Conservation (phyloP, 768 basidiomycete genomes). For the Chlorophyllum brunneum region DNA sequence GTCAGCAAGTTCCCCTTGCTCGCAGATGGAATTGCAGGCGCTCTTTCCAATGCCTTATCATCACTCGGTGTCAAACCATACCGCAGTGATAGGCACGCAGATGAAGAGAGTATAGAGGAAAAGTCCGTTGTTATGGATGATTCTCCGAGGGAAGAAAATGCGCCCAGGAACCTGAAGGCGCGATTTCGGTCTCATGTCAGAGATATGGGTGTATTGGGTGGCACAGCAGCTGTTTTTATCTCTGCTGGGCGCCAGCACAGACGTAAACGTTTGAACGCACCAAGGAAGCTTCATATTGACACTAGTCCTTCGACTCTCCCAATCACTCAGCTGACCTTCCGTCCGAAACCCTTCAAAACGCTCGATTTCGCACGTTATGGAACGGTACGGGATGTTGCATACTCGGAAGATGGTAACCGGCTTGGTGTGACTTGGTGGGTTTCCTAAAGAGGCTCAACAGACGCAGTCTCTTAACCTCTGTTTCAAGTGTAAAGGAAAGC, state of each 20-base stretch:
- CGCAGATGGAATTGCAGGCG: background rate
- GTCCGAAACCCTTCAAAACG: background rate
- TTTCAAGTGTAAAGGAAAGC: background rate
- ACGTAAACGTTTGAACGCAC: background rate
- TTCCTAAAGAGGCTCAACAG: too few relatives aligned
- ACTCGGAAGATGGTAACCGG: slow-evolving; percentile 5
- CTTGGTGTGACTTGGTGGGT: slow-evolving; percentile 10
- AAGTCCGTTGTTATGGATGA: background rate
- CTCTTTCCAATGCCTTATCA: background rate
- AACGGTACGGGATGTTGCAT: slow-evolving; percentile 1
- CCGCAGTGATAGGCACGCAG: background rate
- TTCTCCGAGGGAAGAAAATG: background rate
- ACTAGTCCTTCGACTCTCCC: background rate
- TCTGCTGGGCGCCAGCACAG: background rate
- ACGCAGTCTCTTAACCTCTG: background rate
- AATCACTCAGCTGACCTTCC: background rate
- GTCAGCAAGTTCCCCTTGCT: background rate
- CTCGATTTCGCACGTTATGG: slow-evolving; percentile 6
- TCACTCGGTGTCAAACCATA: background rate
- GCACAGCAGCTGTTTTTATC: background rate
- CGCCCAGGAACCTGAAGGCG: background rate
- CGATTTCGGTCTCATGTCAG: background rate
- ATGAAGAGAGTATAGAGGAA: background rate
- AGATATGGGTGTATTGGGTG: background rate
- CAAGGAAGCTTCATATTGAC: background rate